Conservation (phyloP, 306 rosid species). For the Sphenostylis stenocarpa region DNA sequence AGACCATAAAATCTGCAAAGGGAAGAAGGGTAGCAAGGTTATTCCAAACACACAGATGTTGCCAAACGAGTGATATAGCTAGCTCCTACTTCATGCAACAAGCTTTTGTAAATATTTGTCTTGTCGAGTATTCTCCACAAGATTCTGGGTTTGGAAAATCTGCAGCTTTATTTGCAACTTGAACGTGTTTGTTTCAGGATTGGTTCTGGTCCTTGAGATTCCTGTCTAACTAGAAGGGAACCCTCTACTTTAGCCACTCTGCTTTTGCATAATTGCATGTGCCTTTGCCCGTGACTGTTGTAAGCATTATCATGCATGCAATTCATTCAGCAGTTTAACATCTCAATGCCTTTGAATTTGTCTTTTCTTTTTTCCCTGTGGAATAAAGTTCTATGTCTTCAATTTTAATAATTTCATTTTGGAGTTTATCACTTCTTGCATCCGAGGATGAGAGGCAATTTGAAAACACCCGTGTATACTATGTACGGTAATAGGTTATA, state of each 20-base stretch:
- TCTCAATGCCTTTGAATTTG: background rate
- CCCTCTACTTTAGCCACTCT: constrained; percentile 31
- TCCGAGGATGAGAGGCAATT: constrained; percentile 1
- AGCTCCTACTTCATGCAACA: background rate
- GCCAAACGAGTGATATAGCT: constrained; percentile 33
- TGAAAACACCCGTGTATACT: background rate
- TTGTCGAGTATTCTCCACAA: constrained; percentile 35
- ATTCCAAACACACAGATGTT: constrained; percentile 40
- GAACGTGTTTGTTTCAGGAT: constrained; percentile 21
- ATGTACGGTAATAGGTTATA: background rate
- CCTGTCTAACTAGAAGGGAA: constrained; percentile 34
- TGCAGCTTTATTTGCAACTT: constrained; percentile 43
- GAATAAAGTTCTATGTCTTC: background rate
- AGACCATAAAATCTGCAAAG: constrained; percentile 31
- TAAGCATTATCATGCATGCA: background rate
- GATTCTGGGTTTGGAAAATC: constrained; percentile 29
- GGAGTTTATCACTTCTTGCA: background rate
- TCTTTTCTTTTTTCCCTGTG: background rate
- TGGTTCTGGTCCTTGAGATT: constrained; percentile 35
- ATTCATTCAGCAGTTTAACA: background rate
- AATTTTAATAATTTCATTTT: background rate
- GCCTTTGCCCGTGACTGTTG: constrained; percentile 31
- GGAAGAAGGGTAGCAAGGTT: constrained; percentile 28
- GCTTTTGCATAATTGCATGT: constrained; percentile 31
- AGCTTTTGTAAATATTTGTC: constrained; percentile 7